These are phyloP conservation scores for Adansonia madagascariensis DNA, from an alignment of 441 rosid species.

Conservation along the genomic window DNA sequence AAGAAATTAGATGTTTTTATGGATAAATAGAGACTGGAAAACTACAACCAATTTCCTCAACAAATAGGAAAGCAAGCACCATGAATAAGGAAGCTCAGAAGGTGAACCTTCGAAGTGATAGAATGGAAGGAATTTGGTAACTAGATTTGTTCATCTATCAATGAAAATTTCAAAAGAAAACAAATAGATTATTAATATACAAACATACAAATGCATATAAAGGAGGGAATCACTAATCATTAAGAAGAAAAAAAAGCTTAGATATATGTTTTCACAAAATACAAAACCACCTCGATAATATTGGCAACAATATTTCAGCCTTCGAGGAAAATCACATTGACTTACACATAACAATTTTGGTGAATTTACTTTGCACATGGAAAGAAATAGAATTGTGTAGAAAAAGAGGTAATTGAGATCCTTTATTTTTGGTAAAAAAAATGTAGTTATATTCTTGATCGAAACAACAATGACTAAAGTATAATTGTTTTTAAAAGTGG, in stretches of 20 bases:
- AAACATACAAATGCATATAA: neutral
- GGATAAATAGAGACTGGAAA: neutral
- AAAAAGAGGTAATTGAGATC: neutral
- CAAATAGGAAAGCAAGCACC: neutral
- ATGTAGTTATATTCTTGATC: neutral
- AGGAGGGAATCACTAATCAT: neutral
- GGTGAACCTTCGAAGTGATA: slow-evolving; percentile 10
- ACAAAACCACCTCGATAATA: neutral
- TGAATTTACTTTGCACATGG: neutral
- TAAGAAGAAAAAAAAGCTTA: neutral
- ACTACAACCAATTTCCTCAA: slow-evolving; percentile 3
- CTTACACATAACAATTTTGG: slow-evolving; percentile 5
- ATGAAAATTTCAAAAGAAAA: slow-evolving; percentile 11
- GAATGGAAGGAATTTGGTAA: neutral
- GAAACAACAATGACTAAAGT: neutral
- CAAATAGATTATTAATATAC: slow-evolving; percentile 6
- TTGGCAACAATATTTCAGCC: neutral
- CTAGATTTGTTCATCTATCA: slow-evolving; percentile 6
- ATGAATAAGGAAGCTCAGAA: slow-evolving; percentile 17
- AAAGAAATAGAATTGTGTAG: neutral
- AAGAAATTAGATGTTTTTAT: neutral
- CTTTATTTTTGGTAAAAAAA: neutral
- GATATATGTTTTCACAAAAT: neutral
- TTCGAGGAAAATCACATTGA: neutral
- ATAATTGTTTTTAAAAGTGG: neutral